Conservation (phyloP, 257 asterid species). For the Solanum clarkiae region DNA sequence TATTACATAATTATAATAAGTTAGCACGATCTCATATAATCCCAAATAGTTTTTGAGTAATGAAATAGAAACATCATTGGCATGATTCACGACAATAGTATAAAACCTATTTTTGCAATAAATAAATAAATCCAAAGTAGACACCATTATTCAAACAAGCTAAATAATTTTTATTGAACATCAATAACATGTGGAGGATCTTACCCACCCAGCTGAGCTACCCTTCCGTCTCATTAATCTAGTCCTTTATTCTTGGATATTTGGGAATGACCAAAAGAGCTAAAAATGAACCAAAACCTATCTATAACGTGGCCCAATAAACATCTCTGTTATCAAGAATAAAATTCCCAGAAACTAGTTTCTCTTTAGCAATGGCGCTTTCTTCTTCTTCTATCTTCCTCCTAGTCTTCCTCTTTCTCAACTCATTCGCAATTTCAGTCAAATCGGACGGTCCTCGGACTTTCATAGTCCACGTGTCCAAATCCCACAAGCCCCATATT, state of each 20-base stretch:
- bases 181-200: too few species aligned
- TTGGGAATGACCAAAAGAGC: background rate
- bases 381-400: conserved; percentile 1
- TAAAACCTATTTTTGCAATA: too few species aligned
- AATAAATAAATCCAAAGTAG: too few species aligned
- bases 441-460: conserved; percentile 34
- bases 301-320: background rate
- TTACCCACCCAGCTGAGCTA: background rate
- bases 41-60: background rate
- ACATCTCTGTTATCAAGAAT: background rate
- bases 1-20: too few species aligned
- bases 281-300: background rate
- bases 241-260: background rate
- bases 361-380: background rate
- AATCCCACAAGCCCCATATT: conserved; percentile 41
- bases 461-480: conserved; percentile 70
- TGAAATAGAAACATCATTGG: background rate
- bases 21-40: too few species aligned
- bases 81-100: background rate
- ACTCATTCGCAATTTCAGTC: background rate
- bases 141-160: too few species aligned
- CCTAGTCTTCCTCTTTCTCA: conserved; percentile 6
- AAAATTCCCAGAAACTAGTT: background rate
- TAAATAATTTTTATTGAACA: too few species aligned
- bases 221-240: background rate